A percentile compares a stretch with the other conserved stretches of the same genome.
These are phyloP conservation scores for Colletotrichum sp. DNA, from an alignment of 2,329 filamentous ascomycete genomes.

Conservation along the genomic window DNA sequence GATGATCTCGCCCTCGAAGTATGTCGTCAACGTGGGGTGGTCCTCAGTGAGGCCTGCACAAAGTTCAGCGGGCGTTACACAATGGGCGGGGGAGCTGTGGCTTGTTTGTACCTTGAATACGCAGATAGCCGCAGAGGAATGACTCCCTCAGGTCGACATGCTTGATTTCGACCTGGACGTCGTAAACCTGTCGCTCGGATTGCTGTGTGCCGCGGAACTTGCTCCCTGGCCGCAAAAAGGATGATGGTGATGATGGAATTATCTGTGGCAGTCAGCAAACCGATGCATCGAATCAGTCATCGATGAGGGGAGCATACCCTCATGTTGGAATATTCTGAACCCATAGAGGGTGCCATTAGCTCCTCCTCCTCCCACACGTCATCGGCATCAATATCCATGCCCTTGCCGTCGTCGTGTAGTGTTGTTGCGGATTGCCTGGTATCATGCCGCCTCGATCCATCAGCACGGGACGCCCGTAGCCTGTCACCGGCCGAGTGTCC, in stretches of 20 bases:
- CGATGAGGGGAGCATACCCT: conserved; percentile 31
- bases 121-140: conserved; percentile 91
- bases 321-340: conserved; percentile 39
- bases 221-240: conserved; percentile 85
- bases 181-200: conserved; percentile 91
- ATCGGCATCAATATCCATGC: conserved; percentile 27
- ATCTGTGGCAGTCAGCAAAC: conserved; percentile 51
- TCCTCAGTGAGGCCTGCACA: conserved; percentile 84
- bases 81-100: conserved; percentile 17
- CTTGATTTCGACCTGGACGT: conserved; percentile 96
- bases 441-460: neutral
- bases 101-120: conserved; percentile 78
- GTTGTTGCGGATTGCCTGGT: neutral
- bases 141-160: conserved; percentile 94
- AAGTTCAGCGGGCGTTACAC: neutral
- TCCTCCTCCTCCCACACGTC: conserved; percentile 31
- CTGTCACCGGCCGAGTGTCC: neutral
- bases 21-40: conserved; percentile 96
- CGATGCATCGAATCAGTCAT: neutral
- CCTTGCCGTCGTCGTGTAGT: conserved; percentile 21
- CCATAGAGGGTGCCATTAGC: conserved; percentile 40
- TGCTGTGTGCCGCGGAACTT: conserved; percentile 90
- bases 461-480: neutral
- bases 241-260: conserved; percentile 80
- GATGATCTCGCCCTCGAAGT: conserved; percentile 98